Conservation (phyloP, 2,329 filamentous ascomycete species). For the Pseudonectria foliicola region DNA sequence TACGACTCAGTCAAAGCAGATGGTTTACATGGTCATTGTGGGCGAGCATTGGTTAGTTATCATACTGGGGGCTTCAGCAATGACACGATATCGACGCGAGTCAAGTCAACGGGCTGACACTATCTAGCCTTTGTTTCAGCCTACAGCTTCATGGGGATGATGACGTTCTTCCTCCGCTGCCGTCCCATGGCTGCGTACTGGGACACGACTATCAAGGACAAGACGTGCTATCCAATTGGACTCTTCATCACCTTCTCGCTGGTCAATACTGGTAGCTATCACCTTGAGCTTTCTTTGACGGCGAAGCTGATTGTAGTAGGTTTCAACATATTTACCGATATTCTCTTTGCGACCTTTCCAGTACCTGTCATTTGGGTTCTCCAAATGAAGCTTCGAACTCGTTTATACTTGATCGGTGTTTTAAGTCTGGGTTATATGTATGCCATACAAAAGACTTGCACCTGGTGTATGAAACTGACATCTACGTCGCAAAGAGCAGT, state of each 20-base stretch:
- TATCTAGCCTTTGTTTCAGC: slow-evolving; percentile 5
- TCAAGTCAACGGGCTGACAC: no score
- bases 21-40: slow-evolving; percentile 9
- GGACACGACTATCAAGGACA: slow-evolving; percentile 3
- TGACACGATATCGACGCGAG: no score
- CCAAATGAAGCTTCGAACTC: slow-evolving; percentile 31
- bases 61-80: no score
- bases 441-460: slow-evolving; percentile 6
- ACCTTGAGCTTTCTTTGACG: neutral
- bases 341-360: slow-evolving; percentile 35
- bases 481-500: slow-evolving; percentile 24
- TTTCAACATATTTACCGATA: slow-evolving; percentile 37
- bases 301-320: slow-evolving; percentile 6
- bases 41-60: slow-evolving; percentile 4
- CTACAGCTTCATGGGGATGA: slow-evolving; percentile 9
- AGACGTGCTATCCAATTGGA: slow-evolving; percentile 4
- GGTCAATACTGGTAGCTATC: slow-evolving; percentile 6
- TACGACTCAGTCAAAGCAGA: slow-evolving; percentile 7
- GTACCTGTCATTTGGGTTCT: slow-evolving; percentile 34
- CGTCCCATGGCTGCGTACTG: slow-evolving; percentile 8
- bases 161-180: slow-evolving; percentile 10
- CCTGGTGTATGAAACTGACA: neutral
- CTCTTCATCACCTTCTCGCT: slow-evolving; percentile 7
- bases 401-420: slow-evolving; percentile 33
- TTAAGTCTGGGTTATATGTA: slow-evolving; percentile 36